Percentiles rank a stretch among this genome's conserved stretches.
Evolutionary conservation across 75 land plant genomes (phyloP).

Genomic region (Sequoiadendron giganteum): DNA sequence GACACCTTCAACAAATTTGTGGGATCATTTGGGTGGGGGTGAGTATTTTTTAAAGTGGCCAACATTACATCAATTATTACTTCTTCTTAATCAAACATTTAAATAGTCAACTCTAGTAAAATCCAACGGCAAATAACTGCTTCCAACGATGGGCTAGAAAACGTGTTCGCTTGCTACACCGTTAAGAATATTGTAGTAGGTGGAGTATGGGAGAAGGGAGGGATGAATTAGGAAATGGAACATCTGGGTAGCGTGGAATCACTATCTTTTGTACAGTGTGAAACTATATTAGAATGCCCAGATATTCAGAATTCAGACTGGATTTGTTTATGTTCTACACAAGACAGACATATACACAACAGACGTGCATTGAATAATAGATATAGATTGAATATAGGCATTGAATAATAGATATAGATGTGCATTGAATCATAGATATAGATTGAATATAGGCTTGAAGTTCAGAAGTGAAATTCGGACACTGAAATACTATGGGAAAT

Average conservation of each 20-base stretch:
- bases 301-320: background rate
- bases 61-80: too few relatives aligned
- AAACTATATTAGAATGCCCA: background rate
- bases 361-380: background rate
- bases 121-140: background rate
- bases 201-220: background rate
- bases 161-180: background rate
- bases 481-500: slow-evolving; percentile 26
- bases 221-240: background rate
- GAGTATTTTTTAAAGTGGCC: too few relatives aligned
- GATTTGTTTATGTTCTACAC: background rate
- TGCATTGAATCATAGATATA: background rate
- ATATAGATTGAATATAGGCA: background rate
- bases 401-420: background rate
- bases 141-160: background rate
- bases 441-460: background rate
- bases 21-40: too few relatives aligned
- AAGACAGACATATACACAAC: background rate
- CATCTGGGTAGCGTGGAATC: background rate
- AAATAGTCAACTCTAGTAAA: background rate
- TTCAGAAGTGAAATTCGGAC: background rate
- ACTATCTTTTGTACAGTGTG: background rate
- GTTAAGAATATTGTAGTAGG: background rate
- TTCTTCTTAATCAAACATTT: background rate
- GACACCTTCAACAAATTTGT: too few relatives aligned